Evolutionary conservation across 345 rosid species (phyloP).

Genomic region (sweet orange (Citrus sinensis)): DNA sequence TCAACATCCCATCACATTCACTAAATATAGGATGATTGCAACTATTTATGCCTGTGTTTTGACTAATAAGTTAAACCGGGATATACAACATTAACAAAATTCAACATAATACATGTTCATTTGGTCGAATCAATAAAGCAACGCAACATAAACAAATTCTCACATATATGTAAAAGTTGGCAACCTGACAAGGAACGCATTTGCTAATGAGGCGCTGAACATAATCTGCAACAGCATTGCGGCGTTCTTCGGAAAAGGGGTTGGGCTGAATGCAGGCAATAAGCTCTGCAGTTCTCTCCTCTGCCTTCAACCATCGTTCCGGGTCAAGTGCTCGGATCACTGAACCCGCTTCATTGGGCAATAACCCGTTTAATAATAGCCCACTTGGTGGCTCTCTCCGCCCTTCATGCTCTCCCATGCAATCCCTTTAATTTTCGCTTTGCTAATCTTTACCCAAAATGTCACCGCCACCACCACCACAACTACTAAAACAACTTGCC

Average conservation of each 20-base stretch:
- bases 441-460: conserved; percentile 16
- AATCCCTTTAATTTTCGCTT: conserved; percentile 25
- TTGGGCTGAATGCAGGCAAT: conserved; percentile 86
- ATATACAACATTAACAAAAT: neutral
- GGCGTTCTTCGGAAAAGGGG: conserved; percentile 68
- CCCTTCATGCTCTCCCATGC: conserved; percentile 87
- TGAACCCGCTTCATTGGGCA: conserved; percentile 74
- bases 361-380: conserved; percentile 69
- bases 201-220: conserved; percentile 70
- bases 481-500: neutral
- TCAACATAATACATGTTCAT: neutral
- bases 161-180: neutral
- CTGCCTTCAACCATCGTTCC: conserved; percentile 83
- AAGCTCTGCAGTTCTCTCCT: conserved; percentile 79
- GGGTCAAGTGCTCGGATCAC: conserved; percentile 50
- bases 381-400: conserved; percentile 63
- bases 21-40: neutral
- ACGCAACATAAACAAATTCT: neutral
- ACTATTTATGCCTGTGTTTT: neutral
- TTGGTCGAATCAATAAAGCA: neutral
- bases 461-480: conserved; percentile 10
- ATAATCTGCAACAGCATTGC: conserved; percentile 83
- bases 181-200: conserved; percentile 77
- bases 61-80: neutral
- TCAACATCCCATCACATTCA: neutral